phyloP scores from a whole-genome alignment of 139 green algal species.

The Pseudopediastrum boryanum region DNA sequence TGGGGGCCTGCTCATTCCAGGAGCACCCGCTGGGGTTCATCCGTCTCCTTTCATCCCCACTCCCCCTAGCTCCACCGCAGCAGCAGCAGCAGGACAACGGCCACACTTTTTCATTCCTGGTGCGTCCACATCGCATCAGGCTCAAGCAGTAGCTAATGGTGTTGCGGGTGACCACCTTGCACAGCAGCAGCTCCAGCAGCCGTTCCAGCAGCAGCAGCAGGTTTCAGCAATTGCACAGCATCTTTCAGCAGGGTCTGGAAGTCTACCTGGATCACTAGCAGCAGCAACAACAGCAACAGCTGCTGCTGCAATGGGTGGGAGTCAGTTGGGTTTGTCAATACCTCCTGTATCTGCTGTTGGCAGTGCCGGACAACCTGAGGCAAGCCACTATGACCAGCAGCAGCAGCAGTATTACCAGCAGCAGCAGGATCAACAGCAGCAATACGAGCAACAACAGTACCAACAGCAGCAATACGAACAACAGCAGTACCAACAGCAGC shows the following conservation, averaged over 20 bases:
- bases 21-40: not conserved
- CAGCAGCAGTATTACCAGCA: not conserved
- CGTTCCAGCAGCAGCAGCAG: slow-evolving; percentile 7
- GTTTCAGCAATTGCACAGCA: too few relatives aligned
- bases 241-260: not conserved
- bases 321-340: too few relatives aligned
- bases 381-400: too few relatives aligned
- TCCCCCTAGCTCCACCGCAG: not conserved
- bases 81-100: slow-evolving; percentile 10
- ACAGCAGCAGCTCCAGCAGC: not conserved
- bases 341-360: too few relatives aligned
- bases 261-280: not conserved
- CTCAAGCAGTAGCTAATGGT: too few relatives aligned
- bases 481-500: not conserved
- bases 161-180: not conserved
- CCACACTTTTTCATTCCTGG: too few relatives aligned
- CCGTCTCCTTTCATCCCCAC: not conserved
- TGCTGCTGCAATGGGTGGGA: not conserved
- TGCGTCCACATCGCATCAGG: too few relatives aligned
- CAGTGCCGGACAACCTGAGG: too few relatives aligned
- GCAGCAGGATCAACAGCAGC: not conserved
- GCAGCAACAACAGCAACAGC: slow-evolving; percentile 10
- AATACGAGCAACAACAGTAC: not conserved
- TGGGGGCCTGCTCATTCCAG: not conserved
- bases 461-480: too few relatives aligned